These are phyloP conservation scores for Fusarium solani-melongenae DNA, from an alignment of 2,329 filamentous ascomycete species.

Conservation along the genomic window DNA sequence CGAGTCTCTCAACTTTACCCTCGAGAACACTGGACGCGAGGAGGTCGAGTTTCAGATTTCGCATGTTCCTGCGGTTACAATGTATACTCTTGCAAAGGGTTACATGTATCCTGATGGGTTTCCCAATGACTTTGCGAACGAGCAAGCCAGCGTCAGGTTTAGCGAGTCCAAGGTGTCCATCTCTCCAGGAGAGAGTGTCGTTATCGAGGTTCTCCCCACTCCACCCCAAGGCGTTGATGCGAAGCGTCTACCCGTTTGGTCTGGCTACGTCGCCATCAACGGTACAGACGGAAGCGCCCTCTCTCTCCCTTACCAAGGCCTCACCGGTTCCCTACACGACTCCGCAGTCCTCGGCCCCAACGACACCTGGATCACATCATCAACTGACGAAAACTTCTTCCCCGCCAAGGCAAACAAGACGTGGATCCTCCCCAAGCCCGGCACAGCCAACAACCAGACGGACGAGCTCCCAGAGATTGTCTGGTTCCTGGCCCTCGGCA, in stretches of 20 bases:
- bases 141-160: conserved; percentile 57
- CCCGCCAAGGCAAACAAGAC: conserved; percentile 49
- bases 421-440: conserved; percentile 56
- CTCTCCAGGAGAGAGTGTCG: conserved; percentile 54
- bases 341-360: conserved; percentile 37
- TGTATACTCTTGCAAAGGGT: conserved; percentile 58
- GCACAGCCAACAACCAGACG: conserved; percentile 44
- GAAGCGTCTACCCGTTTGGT: conserved; percentile 54
- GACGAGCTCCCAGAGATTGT: conserved; percentile 54
- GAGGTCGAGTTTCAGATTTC: conserved; percentile 63
- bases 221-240: conserved; percentile 52
- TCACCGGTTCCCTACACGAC: conserved; percentile 50
- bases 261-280: conserved; percentile 55
- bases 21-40: conserved; percentile 64
- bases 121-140: conserved; percentile 56
- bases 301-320: conserved; percentile 55
- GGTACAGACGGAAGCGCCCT: conserved; percentile 52
- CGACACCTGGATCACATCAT: conserved; percentile 46
- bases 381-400: conserved; percentile 45
- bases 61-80: conserved; percentile 62
- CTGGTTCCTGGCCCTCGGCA: conserved; percentile 58
- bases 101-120: conserved; percentile 52
- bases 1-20: conserved; percentile 61
- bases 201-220: conserved; percentile 58
- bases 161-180: conserved; percentile 57